These are phyloP conservation scores for Cyclotella choctawhatcheeana DNA, from an alignment of 108 stramenopile species.

Conservation along the genomic window DNA sequence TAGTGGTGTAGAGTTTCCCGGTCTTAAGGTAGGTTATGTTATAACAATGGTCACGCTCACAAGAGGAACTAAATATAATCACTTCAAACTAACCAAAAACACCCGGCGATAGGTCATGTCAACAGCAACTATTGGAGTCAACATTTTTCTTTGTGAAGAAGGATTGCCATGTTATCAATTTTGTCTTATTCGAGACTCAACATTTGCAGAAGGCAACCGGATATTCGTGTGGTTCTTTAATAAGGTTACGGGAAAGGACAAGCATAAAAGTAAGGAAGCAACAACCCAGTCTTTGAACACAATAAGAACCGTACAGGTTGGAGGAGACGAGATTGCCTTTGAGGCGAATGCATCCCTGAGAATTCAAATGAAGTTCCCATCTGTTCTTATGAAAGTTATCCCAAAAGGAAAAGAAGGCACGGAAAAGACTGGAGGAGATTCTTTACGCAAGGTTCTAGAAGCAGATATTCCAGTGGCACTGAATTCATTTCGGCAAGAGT, in stretches of 20 bases:
- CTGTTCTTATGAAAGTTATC: constrained; percentile 41
- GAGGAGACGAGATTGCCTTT: constrained; percentile 33
- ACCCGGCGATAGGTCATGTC: constrained; percentile 18
- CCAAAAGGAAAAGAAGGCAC: constrained; percentile 41
- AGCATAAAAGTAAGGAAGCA: constrained; percentile 9
- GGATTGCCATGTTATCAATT: constrained; percentile 41
- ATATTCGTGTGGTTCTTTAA: constrained; percentile 47
- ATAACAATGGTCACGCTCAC: background rate
- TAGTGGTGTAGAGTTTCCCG: constrained; percentile 43
- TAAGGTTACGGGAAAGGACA: constrained; percentile 31
- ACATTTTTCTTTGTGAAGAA: constrained; percentile 18
- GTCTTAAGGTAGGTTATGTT: constrained; percentile 25
- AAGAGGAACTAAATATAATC: background rate
- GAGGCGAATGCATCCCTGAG: constrained; percentile 36
- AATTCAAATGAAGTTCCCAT: constrained; percentile 32
- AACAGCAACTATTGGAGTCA: constrained; percentile 36
- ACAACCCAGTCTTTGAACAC: constrained; percentile 38
- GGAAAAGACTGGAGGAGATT: constrained; percentile 41
- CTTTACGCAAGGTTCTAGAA: constrained; percentile 36
- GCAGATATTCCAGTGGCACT: constrained; percentile 37
- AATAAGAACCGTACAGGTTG: constrained; percentile 21
- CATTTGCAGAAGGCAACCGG: constrained; percentile 35
- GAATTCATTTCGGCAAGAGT: constrained; percentile 28
- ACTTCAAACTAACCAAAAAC: too few species aligned
- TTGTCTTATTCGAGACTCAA: constrained; percentile 37